Base-by-base conservation (phyloP, 106 monocot genomes). In the Phalaenopsis aphrodite region DNA sequence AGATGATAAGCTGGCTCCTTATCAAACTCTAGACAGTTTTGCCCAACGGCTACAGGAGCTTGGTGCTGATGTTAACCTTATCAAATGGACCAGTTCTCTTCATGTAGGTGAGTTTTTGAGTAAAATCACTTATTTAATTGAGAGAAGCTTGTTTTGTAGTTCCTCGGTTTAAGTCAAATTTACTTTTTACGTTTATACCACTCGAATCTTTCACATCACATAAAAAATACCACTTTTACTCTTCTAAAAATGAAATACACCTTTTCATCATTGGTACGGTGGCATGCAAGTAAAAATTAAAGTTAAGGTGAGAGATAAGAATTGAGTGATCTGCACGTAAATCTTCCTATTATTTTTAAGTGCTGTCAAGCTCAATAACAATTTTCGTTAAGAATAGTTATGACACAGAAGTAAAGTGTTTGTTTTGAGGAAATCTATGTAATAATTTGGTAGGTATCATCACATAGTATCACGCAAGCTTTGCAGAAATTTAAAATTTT, bases 1-100 rank as follows among this genome's bases (percentile, higher is more conserved):
- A 84, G 84, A 90, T 80, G 96, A 97, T 84, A 85, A 94, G 79
- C 88, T 94, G 82, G 94, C 87, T 77, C 92, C 92, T 23, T 87
- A 69, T 61, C 78, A 72, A 75, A 78, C 90, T 73, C 75, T 97
- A 17, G 80, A 77, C 80, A 88, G 82, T 79, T 97, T 97, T 88
- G 87, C 87, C 55, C 85, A 90, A 82, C 83, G 56, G 67, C 64
- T 97, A 38, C 84, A 86, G 82, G 96, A 94, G 71, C 86, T 86
- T 46, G 90, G 90, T 78, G 96, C 87, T 73, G 92, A 93, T 86
- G 94, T 97, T 77, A 97, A 86, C 30, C 65, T 97, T 56, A 79
- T 91, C 64, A 90, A 86, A 83, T 94, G 96, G 96, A 75, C 64
- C 42, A 86, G 47, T 37, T 97, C 96, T 42, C 96, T 82, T 66